phyloP scores from a whole-genome alignment of 768 basidiomycete genomes.

The Filobasidium floriforme region DNA sequence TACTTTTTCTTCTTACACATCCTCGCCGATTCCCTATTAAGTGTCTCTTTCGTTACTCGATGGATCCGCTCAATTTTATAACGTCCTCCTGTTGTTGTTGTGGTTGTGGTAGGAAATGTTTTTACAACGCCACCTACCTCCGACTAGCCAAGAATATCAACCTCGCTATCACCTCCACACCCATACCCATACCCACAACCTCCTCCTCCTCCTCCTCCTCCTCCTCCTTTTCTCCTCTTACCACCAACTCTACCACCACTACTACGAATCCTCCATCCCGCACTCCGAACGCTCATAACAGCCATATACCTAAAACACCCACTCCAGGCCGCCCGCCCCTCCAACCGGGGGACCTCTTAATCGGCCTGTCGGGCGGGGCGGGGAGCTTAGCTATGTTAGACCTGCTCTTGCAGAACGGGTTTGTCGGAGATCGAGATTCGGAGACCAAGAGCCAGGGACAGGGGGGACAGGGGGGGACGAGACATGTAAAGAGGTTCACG shows the following conservation, averaged over 20 bases:
- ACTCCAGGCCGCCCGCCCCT: constrained; percentile 24
- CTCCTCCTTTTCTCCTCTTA: too few relatives aligned
- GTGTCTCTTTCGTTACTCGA: too few relatives aligned
- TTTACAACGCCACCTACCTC: constrained; percentile 20
- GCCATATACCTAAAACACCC: background rate
- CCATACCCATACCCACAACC: background rate
- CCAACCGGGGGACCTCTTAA: constrained; percentile 30
- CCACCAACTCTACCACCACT: constrained; percentile 5
- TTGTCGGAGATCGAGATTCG: constrained; percentile 26
- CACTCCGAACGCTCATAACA: background rate
- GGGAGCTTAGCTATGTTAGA: constrained; percentile 39
- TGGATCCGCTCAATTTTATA: too few relatives aligned
- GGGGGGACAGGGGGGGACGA: constrained; percentile 12
- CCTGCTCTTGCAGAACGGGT: constrained; percentile 25
- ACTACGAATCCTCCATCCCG: background rate
- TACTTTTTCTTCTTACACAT: background rate
- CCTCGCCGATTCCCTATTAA: background rate
- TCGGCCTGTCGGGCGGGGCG: constrained; percentile 37
- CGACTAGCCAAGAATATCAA: constrained; percentile 25
- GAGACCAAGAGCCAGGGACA: constrained; percentile 7
- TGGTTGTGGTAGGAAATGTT: constrained; percentile 21
- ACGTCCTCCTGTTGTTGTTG: too few relatives aligned
- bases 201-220: too few relatives aligned
- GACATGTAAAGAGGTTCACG: background rate
- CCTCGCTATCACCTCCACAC: too few relatives aligned